Evolutionary conservation across 2,329 filamentous ascomycete genomes (phyloP).

Genomic region (Pseudogymnoascus sp.): DNA sequence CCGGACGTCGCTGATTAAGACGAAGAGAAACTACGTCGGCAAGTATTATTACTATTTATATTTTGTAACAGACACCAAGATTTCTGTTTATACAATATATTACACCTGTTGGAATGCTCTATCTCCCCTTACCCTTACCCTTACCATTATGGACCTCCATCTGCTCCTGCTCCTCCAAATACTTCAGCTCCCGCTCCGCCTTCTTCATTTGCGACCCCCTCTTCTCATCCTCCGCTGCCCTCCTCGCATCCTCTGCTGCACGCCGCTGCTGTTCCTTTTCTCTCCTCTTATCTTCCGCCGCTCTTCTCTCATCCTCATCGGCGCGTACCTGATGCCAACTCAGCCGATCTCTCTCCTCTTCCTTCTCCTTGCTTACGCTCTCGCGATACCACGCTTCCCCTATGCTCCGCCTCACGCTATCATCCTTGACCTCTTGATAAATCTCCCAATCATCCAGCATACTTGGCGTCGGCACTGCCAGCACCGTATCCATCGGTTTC

Average conservation of each 20-base stretch:
- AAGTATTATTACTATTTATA: neutral
- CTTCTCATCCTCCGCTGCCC: neutral
- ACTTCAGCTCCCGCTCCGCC: neutral
- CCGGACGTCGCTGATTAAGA: neutral
- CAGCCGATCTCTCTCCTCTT: conserved; percentile 14
- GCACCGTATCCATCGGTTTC: conserved; percentile 34
- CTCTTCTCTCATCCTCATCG: neutral
- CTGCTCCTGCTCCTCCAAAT: conserved; percentile 5
- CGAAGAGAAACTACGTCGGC: neutral
- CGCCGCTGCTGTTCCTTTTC: conserved; percentile 11
- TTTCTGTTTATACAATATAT: neutral
- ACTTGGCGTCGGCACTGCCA: conserved; percentile 42
- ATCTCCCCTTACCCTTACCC: neutral
- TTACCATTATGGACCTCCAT: neutral
- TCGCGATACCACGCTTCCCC: conserved; percentile 31
- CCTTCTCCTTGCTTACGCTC: conserved; percentile 12
- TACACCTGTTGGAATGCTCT: neutral
- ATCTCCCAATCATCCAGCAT: conserved; percentile 49
- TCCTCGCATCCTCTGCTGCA: neutral
- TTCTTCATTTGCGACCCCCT: neutral
- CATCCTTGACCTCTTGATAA: conserved; percentile 38
- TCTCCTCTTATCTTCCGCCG: conserved; percentile 13
- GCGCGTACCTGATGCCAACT: conserved; percentile 12
- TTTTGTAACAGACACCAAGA: neutral
- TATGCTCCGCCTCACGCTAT: conserved; percentile 29